These are phyloP conservation scores for Mycosphaerella arachidis DNA, from an alignment of 2,329 filamentous ascomycete genomes.

Conservation along the genomic window DNA sequence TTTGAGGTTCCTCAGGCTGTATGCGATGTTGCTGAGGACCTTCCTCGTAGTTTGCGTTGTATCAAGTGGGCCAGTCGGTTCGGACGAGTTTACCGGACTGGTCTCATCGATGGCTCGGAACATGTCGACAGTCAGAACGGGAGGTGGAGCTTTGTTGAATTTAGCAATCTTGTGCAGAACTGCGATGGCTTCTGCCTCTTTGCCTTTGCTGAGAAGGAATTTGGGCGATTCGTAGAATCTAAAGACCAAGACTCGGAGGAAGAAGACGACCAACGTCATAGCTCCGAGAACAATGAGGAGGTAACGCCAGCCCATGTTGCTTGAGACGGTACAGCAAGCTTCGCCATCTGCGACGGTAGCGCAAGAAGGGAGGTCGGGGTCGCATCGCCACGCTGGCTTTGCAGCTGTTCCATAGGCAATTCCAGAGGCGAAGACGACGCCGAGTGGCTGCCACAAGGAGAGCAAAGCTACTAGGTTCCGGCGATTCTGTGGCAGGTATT, in stretches of 20 bases:
- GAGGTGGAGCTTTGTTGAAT: slow-evolving; percentile 33
- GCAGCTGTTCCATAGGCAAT: slow-evolving; percentile 52
- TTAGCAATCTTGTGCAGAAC: slow-evolving; percentile 43
- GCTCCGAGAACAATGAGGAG: slow-evolving; percentile 40
- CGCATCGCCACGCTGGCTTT: slow-evolving; percentile 46
- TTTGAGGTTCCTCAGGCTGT: slow-evolving; percentile 33
- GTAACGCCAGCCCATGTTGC: slow-evolving; percentile 47
- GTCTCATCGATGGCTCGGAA: slow-evolving; percentile 11
- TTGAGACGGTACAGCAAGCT: slow-evolving; percentile 35
- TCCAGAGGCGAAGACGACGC: slow-evolving; percentile 49
- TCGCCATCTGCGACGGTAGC: slow-evolving; percentile 27
- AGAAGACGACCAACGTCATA: slow-evolving; percentile 43
- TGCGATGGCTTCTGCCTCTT: slow-evolving; percentile 49
- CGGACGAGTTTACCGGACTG: slow-evolving; percentile 22
- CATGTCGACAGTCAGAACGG: neutral
- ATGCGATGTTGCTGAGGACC: slow-evolving; percentile 36
- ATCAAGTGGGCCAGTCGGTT: neutral
- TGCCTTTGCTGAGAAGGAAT: slow-evolving; percentile 51
- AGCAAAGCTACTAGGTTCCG: slow-evolving; percentile 51
- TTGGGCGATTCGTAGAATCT: slow-evolving; percentile 57
- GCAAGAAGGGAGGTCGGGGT: slow-evolving; percentile 44
- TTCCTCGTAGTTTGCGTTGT: slow-evolving; percentile 3
- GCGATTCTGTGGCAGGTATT: slow-evolving; percentile 51
- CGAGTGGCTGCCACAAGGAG: slow-evolving; percentile 54
- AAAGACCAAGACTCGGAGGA: slow-evolving; percentile 53